Conservation (phyloP, 805 yeast species). For the Saccharomyces jurei region DNA sequence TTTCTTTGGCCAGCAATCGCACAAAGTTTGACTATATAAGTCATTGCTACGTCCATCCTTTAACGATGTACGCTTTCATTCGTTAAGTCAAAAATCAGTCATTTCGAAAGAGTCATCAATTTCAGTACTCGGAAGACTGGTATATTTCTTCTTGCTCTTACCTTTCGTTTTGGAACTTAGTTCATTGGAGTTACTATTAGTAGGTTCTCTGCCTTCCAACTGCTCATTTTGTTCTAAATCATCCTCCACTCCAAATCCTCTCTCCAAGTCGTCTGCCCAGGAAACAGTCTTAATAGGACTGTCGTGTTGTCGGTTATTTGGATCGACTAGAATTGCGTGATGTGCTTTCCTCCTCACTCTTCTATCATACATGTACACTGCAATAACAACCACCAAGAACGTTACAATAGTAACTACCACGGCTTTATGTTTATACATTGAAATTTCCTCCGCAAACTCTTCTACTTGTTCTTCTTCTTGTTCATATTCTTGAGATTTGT, state of each 20-base stretch:
- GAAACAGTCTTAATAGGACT: slow-evolving; percentile 29
- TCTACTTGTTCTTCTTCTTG: slow-evolving; percentile 5
- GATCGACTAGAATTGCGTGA: slow-evolving; percentile 16
- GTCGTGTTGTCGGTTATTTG: slow-evolving; percentile 11
- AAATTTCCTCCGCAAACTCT: slow-evolving; percentile 3
- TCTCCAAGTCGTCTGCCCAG: slow-evolving; percentile 32
- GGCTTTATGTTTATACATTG: not conserved
- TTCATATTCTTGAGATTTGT: slow-evolving; percentile 3
- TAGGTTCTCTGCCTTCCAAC: slow-evolving; percentile 3
- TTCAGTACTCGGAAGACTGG: slow-evolving; percentile 16
- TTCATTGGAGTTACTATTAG: not conserved
- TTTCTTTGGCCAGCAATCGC: not conserved
- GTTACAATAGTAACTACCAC: slow-evolving; percentile 3
- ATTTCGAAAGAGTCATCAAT: slow-evolving; percentile 21
- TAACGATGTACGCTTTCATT: too few relatives aligned
- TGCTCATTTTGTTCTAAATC: slow-evolving; percentile 10
- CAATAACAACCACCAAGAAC: slow-evolving; percentile 5
- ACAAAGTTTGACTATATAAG: too few relatives aligned
- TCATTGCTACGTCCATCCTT: too few relatives aligned
- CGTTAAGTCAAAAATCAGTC: slow-evolving; percentile 7
- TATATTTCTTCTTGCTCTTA: slow-evolving; percentile 14
- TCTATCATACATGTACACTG: slow-evolving; percentile 9
- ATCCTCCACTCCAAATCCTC: slow-evolving; percentile 6
- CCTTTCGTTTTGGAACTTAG: not conserved
- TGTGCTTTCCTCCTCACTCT: not conserved